Evolutionary conservation across 2,329 filamentous ascomycete genomes (phyloP).

Genomic region (Aspergillus ochraceus): DNA sequence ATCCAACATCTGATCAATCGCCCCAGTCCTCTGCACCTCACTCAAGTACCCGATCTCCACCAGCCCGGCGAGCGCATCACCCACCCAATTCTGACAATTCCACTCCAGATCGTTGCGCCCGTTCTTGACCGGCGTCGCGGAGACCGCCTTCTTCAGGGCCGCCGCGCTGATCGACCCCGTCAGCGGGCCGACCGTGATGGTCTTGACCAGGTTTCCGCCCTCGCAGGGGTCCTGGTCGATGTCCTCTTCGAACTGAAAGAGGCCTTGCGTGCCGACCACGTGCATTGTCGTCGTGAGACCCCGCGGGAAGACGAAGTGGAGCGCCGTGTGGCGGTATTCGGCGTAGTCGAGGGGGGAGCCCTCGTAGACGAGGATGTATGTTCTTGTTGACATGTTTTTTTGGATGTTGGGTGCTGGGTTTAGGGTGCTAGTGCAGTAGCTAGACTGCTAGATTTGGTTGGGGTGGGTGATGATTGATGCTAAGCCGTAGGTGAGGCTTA

Average conservation of each 20-base stretch:
- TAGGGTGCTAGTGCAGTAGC: too few relatives aligned
- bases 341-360: conserved; percentile 30
- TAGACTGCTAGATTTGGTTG: too few relatives aligned
- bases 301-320: conserved; percentile 23
- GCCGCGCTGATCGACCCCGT: conserved; percentile 9
- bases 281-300: conserved; percentile 23
- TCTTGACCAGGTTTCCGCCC: conserved; percentile 15
- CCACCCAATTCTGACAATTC: conserved; percentile 37
- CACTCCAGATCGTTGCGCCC: conserved; percentile 25
- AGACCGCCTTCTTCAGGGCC: conserved; percentile 20
- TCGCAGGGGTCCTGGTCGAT: conserved; percentile 12
- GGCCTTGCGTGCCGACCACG: conserved; percentile 26
- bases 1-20: conserved; percentile 29
- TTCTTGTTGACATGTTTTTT: conserved; percentile 21
- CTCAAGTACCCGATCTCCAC: conserved; percentile 24
- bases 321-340: conserved; percentile 32
- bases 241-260: conserved; percentile 25
- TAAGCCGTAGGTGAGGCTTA: neutral
- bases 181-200: conserved; percentile 17
- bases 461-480: neutral
- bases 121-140: conserved; percentile 24
- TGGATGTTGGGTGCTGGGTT: neutral
- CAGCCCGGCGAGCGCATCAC: conserved; percentile 25
- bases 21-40: conserved; percentile 15
- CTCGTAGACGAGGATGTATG: conserved; percentile 27